Conservation (phyloP, 108 stramenopile species). For the Licmophora abbreviata region DNA sequence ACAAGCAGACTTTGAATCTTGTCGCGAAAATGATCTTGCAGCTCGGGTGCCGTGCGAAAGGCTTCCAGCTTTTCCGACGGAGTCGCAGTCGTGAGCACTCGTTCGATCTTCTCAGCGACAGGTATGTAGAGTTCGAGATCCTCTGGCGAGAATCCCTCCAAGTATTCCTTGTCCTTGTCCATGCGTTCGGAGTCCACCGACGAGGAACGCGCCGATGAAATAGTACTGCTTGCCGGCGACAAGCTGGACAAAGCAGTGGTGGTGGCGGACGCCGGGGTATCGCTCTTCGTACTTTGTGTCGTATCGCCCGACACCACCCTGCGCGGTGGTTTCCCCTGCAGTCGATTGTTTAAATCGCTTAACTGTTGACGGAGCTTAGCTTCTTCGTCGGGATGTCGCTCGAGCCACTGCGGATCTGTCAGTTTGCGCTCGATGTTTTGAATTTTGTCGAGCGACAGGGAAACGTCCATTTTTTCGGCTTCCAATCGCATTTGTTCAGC, state of each 20-base stretch:
- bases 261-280: not conserved
- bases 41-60: slow-evolving; percentile 20
- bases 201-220: not conserved
- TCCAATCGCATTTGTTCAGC: slow-evolving; percentile 45
- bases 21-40: slow-evolving; percentile 24
- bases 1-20: slow-evolving; percentile 24
- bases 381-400: slow-evolving; percentile 18
- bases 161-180: slow-evolving; percentile 7
- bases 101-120: slow-evolving; percentile 17
- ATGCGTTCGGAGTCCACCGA: not conserved
- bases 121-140: slow-evolving; percentile 30
- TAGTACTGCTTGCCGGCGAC: not conserved
- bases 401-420: slow-evolving; percentile 15
- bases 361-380: slow-evolving; percentile 14
- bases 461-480: slow-evolving; percentile 37
- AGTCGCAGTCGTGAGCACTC: slow-evolving; percentile 16
- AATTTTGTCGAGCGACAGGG: slow-evolving; percentile 48
- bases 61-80: slow-evolving; percentile 12
- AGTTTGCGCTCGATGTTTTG: slow-evolving; percentile 27
- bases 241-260: not conserved
- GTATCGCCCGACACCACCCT: not conserved
- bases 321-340: not conserved
- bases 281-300: not conserved
- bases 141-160: slow-evolving; percentile 27
- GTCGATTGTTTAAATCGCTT: slow-evolving; percentile 7